phyloP scores from a whole-genome alignment of 2,329 filamentous ascomycete genomes.

The Biscogniauxia sp. region DNA sequence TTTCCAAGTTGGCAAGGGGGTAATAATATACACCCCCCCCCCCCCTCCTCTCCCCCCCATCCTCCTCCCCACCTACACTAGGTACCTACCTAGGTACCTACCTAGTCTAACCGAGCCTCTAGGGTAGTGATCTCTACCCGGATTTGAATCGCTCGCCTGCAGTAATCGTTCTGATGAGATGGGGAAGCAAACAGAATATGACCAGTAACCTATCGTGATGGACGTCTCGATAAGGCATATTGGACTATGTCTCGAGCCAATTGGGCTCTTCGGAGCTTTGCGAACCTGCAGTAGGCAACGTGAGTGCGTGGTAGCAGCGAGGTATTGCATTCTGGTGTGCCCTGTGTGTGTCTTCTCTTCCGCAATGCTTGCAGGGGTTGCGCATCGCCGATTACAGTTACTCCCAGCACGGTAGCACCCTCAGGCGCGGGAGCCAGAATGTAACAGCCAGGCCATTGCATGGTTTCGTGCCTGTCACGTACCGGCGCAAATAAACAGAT shows the following conservation, averaged over 20 bases:
- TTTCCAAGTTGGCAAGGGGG: neutral
- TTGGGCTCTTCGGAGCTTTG: neutral
- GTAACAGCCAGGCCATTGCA: neutral
- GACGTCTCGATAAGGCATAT: neutral
- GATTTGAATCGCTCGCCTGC: neutral
- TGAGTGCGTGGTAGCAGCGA: neutral
- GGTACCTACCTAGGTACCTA: too few relatives aligned
- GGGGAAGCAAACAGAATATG: neutral
- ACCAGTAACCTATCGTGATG: neutral
- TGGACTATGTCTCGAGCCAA: neutral
- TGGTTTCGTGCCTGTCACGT: neutral
- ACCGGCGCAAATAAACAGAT: neutral
- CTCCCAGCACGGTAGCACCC: neutral
- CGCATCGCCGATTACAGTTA: neutral
- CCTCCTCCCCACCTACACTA: neutral
- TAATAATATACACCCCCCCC: neutral
- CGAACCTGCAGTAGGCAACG: neutral
- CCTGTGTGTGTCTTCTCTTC: neutral
- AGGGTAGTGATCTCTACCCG: neutral
- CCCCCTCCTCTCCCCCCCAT: too few relatives aligned
- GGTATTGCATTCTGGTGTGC: neutral
- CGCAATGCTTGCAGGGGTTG: neutral
- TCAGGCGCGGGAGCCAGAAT: neutral
- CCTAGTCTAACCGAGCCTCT: neutral
- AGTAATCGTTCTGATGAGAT: neutral